Evolutionary conservation across 108 stramenopile species (phyloP), one percentile per base, ranked within the genome.

Genomic region (Phaeodactylum tricornutum): DNA sequence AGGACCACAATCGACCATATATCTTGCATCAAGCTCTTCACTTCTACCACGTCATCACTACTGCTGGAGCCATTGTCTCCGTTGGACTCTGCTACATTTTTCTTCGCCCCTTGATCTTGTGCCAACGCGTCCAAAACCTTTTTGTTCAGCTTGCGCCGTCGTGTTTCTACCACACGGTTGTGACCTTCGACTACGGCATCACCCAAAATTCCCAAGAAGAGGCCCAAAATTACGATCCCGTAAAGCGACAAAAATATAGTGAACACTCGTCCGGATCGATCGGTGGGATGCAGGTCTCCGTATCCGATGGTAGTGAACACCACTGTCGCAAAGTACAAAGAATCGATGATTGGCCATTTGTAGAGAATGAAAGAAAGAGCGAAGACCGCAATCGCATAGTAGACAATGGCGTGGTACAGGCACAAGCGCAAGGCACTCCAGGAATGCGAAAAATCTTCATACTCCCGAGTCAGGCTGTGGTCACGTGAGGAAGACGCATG

Each of bases 231-330:
- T 8, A 50, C 29, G 19, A 68, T 52, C 21, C 67, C 67, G 40
- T 40, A 59, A 4, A 60, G 24, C 5, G 39, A 39, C 38, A 72
- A 72, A 21, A 71, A 32, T 28, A 65, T 42, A 5, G 55, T 59
- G 15, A 60, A 51, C 1, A 68, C 21, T 12, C 50, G 38, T 26
- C 53, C 67, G 7, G 34, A 1, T 6, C 51, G 37, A 8, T 47
- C 43, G 4, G 43, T 9, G 0, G 70, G 69, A 43, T 15, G 15
- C 44, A 68, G 23, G 41, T 76, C 75, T 15, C 75, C 75, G 55
- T 57, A 75, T 27, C 74, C 74, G 37, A 73, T 55, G 1, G 65
- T 73, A 3, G 62, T 63, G 28, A 63, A 63, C n/a, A 65, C 59
- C 23, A 78, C 72, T 22, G 70, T 46, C 15, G 50, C 42, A 30